A percentile compares a stretch with the other conserved stretches of the same genome.
These are phyloP conservation scores for Fusarium sp. DNA, from an alignment of 2,329 filamentous ascomycete genomes.

Conservation along the genomic window DNA sequence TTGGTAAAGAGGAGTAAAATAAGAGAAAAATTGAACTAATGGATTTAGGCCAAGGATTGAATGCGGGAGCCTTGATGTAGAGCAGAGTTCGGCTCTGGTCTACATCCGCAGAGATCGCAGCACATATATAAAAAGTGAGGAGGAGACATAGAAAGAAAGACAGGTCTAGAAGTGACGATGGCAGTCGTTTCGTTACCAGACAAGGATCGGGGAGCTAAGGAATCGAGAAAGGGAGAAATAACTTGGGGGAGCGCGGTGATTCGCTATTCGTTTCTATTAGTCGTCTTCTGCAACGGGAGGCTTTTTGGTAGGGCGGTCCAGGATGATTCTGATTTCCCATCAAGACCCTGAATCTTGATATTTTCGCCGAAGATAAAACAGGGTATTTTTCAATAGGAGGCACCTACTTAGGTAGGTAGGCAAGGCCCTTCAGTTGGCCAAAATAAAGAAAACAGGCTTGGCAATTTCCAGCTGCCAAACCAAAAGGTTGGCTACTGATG, in stretches of 20 bases:
- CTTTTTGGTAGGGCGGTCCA: constrained; percentile 11
- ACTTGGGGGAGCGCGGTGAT: background rate
- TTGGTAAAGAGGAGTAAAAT: background rate
- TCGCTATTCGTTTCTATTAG: constrained; percentile 1
- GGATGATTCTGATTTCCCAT: constrained; percentile 9
- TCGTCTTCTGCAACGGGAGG: constrained; percentile 11
- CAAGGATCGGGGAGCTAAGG: constrained; percentile 11
- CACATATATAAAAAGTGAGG: background rate
- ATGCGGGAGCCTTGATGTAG: constrained; percentile 4
- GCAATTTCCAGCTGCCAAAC: background rate
- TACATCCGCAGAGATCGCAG: constrained; percentile 7
- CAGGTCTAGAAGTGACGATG: constrained; percentile 14
- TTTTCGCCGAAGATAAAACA: constrained; percentile 3
- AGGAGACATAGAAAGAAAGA: background rate
- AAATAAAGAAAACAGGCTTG: constrained; percentile 4
- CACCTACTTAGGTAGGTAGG: background rate
- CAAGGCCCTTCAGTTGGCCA: background rate
- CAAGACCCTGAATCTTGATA: constrained; percentile 19
- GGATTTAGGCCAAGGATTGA: constrained; percentile 11
- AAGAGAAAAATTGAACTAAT: constrained; percentile 18
- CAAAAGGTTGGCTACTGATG: background rate
- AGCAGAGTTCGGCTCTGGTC: constrained; percentile 13
- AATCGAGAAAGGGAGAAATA: background rate
- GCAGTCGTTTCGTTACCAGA: constrained; percentile 2
- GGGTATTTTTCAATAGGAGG: background rate